These are phyloP conservation scores for Lentinula boryana DNA, from an alignment of 768 basidiomycete species.

Conservation along the genomic window DNA sequence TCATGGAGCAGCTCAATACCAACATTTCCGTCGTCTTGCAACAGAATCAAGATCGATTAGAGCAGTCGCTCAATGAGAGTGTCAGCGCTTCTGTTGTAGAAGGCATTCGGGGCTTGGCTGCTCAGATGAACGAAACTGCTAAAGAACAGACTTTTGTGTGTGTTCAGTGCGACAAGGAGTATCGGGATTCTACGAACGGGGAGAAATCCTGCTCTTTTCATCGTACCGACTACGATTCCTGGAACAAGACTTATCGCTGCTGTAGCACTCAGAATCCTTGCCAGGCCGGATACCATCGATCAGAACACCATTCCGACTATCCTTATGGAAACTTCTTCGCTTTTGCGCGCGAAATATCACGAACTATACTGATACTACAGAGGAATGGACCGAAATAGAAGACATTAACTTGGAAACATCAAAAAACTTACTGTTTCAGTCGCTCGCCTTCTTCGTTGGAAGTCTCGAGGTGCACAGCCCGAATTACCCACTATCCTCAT, in stretches of 20 bases:
- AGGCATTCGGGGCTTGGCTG: constrained; percentile 28
- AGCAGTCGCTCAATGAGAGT: constrained; percentile 23
- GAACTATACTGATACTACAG: constrained; percentile 26
- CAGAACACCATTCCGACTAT: constrained; percentile 35
- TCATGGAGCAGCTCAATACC: constrained; percentile 32
- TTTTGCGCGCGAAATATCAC: constrained; percentile 22
- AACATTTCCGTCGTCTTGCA: constrained; percentile 28
- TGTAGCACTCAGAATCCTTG: constrained; percentile 30
- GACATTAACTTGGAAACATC: constrained; percentile 31
- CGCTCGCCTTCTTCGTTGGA: constrained; percentile 29
- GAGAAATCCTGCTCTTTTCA: constrained; percentile 34
- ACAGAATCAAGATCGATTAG: constrained; percentile 24
- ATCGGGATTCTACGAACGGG: constrained; percentile 27
- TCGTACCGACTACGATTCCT: constrained; percentile 26
- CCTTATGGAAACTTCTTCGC: constrained; percentile 33
- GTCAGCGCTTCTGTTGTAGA: constrained; percentile 27
- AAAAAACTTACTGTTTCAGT: constrained; percentile 19
- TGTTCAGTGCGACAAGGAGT: constrained; percentile 33
- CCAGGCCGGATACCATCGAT: constrained; percentile 26
- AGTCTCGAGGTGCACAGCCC: constrained; percentile 22
- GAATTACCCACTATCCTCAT: constrained; percentile 30
- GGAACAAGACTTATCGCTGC: constrained; percentile 28
- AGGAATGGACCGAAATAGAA: constrained; percentile 26
- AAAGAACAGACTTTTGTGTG: constrained; percentile 31
- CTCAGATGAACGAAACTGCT: constrained; percentile 26